Evolutionary conservation across 2,329 filamentous ascomycete species (phyloP).

Genomic region (Epichloe hybrida): DNA sequence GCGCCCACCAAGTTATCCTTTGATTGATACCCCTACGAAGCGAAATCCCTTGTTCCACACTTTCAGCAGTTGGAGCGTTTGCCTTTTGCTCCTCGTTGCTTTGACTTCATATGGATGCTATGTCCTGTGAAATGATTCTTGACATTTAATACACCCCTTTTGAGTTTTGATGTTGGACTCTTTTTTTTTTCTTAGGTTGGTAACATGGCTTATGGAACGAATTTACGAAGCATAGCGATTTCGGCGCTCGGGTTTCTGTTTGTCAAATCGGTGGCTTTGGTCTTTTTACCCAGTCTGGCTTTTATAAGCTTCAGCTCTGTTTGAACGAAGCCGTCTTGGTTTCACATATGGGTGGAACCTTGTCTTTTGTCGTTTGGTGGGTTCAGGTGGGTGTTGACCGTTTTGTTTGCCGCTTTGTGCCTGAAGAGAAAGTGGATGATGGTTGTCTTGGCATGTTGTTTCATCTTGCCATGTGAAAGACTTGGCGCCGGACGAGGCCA

Average conservation of each 20-base stretch:
- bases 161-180: background rate
- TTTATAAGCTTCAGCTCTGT: background rate
- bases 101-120: background rate
- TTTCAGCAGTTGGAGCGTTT: background rate
- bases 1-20: slow-evolving; percentile 1
- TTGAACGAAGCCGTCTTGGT: background rate
- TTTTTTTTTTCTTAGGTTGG: slow-evolving; percentile 4
- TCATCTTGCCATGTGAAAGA: background rate
- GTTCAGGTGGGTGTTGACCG: too few species aligned
- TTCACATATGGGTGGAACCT: background rate
- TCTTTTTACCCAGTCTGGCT: background rate
- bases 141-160: background rate
- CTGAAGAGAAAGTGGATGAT: background rate
- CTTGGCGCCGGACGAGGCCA: background rate
- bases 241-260: slow-evolving; percentile 18
- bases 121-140: background rate
- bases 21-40: slow-evolving; percentile 1
- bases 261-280: background rate
- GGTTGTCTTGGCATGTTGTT: background rate
- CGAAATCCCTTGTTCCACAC: background rate
- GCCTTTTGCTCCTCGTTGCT: background rate
- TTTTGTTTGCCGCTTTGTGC: too few species aligned
- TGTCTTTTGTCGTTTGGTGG: background rate
- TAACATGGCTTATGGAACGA: slow-evolving; percentile 9
- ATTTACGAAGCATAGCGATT: slow-evolving; percentile 27